Conservation (phyloP, 192 early-diverging fungal genomes). For the Backusella circina region DNA sequence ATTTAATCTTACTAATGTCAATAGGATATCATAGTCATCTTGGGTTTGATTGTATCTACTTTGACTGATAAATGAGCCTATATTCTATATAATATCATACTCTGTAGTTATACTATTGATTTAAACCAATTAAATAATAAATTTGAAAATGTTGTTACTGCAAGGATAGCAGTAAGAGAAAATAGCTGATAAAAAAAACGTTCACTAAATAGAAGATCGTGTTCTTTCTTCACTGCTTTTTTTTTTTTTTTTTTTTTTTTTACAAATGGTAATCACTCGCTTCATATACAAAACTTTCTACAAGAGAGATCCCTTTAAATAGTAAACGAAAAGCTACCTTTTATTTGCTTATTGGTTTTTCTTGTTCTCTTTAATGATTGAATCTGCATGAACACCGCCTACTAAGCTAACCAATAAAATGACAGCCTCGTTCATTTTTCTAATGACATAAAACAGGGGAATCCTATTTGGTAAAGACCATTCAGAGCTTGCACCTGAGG, state of each 20-base stretch:
- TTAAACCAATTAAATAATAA: no score
- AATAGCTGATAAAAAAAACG: no score
- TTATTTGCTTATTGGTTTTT: not conserved
- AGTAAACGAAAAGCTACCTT: not conserved
- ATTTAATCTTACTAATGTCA: not conserved
- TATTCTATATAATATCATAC: no score
- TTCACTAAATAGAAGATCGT: no score
- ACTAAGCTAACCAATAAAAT: constrained; percentile 21
- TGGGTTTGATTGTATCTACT: not conserved
- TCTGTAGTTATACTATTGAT: no score
- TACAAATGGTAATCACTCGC: no score
- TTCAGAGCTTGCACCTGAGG: constrained; percentile 8
- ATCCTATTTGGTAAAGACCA: constrained; percentile 27
- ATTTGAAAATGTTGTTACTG: no score
- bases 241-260: no score
- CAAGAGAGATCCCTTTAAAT: not conserved
- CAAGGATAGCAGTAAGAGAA: no score
- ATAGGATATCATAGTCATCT: not conserved
- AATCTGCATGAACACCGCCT: constrained; percentile 29
- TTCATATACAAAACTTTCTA: not conserved
- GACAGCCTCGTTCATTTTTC: constrained; percentile 21
- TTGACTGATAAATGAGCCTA: not conserved
- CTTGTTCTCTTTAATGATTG: constrained; percentile 26
- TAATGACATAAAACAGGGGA: constrained; percentile 20
- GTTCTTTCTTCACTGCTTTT: no score